Evolutionary conservation across 2,329 filamentous ascomycete genomes (phyloP).

Genomic region (Ascosphaera apis): DNA sequence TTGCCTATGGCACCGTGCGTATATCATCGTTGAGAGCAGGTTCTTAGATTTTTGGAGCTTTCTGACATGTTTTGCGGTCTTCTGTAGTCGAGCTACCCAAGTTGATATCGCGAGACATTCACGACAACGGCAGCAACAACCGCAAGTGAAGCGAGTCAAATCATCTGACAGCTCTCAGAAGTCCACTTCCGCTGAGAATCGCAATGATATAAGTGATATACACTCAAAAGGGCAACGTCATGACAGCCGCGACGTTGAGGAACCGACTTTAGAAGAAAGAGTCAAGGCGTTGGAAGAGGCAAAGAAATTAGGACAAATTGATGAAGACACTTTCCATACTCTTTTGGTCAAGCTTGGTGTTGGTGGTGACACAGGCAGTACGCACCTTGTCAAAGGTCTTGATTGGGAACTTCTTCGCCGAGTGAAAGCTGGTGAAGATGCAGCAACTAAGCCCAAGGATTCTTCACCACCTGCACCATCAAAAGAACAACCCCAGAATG

Average conservation of each 20-base stretch:
- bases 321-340: conserved; percentile 53
- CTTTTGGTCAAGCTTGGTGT: conserved; percentile 49
- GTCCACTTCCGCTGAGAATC: too few relatives aligned
- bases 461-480: conserved; percentile 10
- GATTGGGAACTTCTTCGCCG: conserved; percentile 48
- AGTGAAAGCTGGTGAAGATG: conserved; percentile 29
- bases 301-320: conserved; percentile 64
- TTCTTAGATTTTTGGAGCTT: background rate
- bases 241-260: background rate
- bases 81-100: background rate
- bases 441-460: conserved; percentile 15
- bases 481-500: conserved; percentile 12
- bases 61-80: background rate
- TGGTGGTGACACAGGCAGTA: conserved; percentile 57
- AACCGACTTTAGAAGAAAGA: conserved; percentile 28
- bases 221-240: too few relatives aligned
- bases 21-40: background rate
- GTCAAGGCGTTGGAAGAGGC: conserved; percentile 62
- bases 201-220: too few relatives aligned
- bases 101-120: background rate
- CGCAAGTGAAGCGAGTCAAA: conserved; percentile 48
- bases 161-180: too few relatives aligned
- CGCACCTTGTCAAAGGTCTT: conserved; percentile 76
- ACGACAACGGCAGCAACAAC: conserved; percentile 15
- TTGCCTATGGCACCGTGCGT: conserved; percentile 87